phyloP scores from a whole-genome alignment of 2,329 filamentous ascomycete species.

The Colletotrichum euphorbiae region DNA sequence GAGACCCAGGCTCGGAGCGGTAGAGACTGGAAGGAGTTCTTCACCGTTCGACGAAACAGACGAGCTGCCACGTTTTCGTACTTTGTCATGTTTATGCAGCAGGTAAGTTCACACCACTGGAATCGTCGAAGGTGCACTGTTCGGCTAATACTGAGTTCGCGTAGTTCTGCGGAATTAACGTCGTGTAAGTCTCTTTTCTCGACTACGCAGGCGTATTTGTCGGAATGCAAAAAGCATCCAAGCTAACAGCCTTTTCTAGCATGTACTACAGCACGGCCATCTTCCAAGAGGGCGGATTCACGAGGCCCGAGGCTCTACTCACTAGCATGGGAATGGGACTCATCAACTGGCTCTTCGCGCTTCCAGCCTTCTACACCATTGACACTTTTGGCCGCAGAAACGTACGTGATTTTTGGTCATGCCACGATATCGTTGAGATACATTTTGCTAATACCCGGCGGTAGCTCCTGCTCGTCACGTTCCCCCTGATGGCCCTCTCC shows the following conservation, averaged over 20 bases:
- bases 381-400: slow-evolving; percentile 69
- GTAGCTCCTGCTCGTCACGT: slow-evolving; percentile 62
- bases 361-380: slow-evolving; percentile 69
- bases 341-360: slow-evolving; percentile 69
- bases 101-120: not conserved
- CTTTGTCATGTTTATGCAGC: slow-evolving; percentile 53
- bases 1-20: slow-evolving; percentile 46
- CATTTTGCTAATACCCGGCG: no score
- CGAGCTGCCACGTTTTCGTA: slow-evolving; percentile 52
- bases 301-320: slow-evolving; percentile 57
- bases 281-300: slow-evolving; percentile 54
- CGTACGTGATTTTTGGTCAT: no score
- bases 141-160: not conserved
- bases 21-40: slow-evolving; percentile 51
- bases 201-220: no score
- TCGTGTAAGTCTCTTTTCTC: slow-evolving; percentile 44
- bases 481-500: slow-evolving; percentile 68
- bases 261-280: slow-evolving; percentile 66
- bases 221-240: not conserved
- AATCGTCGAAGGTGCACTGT: no score
- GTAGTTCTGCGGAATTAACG: slow-evolving; percentile 60
- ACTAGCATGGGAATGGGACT: slow-evolving; percentile 68
- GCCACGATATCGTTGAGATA: no score
- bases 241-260: slow-evolving; percentile 45
- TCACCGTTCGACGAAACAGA: slow-evolving; percentile 51